phyloP scores from a whole-genome alignment of 805 yeast species.

The Kazachstania kunashirensis region DNA sequence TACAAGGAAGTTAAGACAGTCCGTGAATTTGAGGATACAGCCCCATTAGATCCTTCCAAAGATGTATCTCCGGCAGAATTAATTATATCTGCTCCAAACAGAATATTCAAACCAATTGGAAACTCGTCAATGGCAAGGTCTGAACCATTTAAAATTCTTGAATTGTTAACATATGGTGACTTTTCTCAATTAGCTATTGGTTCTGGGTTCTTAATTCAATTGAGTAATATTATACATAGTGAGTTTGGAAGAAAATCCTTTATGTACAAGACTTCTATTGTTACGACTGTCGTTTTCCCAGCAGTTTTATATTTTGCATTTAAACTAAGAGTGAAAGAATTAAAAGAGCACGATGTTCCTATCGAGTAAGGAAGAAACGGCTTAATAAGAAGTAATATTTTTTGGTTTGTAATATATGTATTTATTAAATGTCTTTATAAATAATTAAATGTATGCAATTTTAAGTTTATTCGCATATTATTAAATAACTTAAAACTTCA shows the following conservation, averaged over 20 bases:
- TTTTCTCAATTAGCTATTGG: slow-evolving; percentile 4
- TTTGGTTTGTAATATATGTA: too few relatives aligned
- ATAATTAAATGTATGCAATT: too few relatives aligned
- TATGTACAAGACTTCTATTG: neutral
- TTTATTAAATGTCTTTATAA: too few relatives aligned
- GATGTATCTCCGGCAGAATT: neutral
- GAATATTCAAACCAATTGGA: neutral
- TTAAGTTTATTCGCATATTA: too few relatives aligned
- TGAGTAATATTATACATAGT: slow-evolving; percentile 3
- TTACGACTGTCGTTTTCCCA: slow-evolving; percentile 2
- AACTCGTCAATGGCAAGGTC: too few relatives aligned
- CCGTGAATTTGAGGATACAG: neutral
- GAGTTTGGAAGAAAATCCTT: slow-evolving; percentile 3
- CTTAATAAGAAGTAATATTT: too few relatives aligned
- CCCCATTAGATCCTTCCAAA: neutral
- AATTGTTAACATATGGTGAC: slow-evolving; percentile 3
- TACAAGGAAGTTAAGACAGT: slow-evolving; percentile 2
- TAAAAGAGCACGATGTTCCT: neutral
- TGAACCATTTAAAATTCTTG: slow-evolving; percentile 1
- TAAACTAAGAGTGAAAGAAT: slow-evolving; percentile 1
- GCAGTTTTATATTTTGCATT: slow-evolving; percentile 1
- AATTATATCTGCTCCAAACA: slow-evolving; percentile 1
- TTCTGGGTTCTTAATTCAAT: slow-evolving; percentile 2
- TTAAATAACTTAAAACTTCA: too few relatives aligned
- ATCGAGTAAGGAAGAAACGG: too few relatives aligned